Percentiles rank a stretch among this genome's conserved stretches.
These are phyloP conservation scores for Diaporthe capsici DNA, from an alignment of 2,329 filamentous ascomycete genomes.

Conservation along the genomic window DNA sequence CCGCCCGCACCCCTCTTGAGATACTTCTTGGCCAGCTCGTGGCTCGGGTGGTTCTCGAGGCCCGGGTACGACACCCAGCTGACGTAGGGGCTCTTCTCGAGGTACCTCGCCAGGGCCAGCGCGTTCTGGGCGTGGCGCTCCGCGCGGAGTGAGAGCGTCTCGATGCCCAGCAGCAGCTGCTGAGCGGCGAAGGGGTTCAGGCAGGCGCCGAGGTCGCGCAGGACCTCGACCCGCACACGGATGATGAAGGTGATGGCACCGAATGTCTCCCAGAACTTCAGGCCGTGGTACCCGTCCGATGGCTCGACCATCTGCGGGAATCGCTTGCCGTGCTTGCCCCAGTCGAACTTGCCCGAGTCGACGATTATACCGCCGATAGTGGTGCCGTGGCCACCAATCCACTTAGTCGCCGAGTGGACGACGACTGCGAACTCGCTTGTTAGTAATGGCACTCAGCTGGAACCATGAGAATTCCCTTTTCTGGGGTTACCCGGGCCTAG, in stretches of 20 bases:
- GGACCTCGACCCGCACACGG: constrained; percentile 88
- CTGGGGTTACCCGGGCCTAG: neutral
- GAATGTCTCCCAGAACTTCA: constrained; percentile 96
- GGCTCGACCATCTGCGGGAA: constrained; percentile 96
- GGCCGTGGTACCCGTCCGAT: constrained; percentile 89
- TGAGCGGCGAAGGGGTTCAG: constrained; percentile 94
- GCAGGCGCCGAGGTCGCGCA: constrained; percentile 86
- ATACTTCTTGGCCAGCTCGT: constrained; percentile 88
- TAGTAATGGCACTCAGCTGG: neutral
- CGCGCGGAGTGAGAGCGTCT: constrained; percentile 88
- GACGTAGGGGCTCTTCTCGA: constrained; percentile 87
- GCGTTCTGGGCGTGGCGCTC: constrained; percentile 92
- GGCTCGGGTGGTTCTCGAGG: constrained; percentile 83
- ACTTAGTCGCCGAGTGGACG: constrained; percentile 95
- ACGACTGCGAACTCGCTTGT: constrained; percentile 64
- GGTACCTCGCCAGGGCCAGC: constrained; percentile 82
- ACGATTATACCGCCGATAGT: constrained; percentile 90
- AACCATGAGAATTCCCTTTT: neutral
- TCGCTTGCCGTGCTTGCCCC: constrained; percentile 84
- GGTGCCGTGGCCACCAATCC: constrained; percentile 96
- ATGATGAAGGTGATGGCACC: constrained; percentile 86
- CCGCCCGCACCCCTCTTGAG: constrained; percentile 88
- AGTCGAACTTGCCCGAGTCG: constrained; percentile 93
- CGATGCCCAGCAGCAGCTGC: constrained; percentile 88
- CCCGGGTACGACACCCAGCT: constrained; percentile 96